A percentile compares a stretch with the other conserved stretches of the same genome.
phyloP scores from a whole-genome alignment of 805 yeast genomes.

The Pichia heedii region DNA sequence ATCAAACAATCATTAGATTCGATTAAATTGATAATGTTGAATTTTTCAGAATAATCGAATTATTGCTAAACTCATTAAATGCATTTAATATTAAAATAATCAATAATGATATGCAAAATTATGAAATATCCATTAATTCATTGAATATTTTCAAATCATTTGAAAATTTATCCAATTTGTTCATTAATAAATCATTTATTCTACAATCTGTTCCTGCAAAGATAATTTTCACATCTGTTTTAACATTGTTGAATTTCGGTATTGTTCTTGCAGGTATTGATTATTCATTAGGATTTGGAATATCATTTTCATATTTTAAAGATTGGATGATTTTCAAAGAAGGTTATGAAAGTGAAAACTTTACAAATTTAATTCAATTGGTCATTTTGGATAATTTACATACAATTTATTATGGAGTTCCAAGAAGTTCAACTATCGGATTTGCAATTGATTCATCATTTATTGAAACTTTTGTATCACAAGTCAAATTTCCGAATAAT shows the following conservation, averaged over 20 bases:
- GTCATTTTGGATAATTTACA: conserved; percentile 44
- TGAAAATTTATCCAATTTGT: conserved; percentile 28
- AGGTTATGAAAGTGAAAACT: conserved; percentile 15
- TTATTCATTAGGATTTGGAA: conserved; percentile 48
- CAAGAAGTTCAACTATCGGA: conserved; percentile 18
- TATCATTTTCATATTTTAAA: conserved; percentile 45
- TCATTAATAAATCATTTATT: conserved; percentile 28
- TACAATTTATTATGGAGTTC: conserved; percentile 41
- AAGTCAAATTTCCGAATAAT: conserved; percentile 6
- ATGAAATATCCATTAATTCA: conserved; percentile 18
- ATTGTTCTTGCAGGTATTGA: conserved; percentile 51
- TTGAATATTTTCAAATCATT: conserved; percentile 29
- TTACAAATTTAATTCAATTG: conserved; percentile 36
- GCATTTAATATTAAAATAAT: conserved; percentile 26
- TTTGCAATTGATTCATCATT: conserved; percentile 15
- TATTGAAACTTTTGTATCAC: conserved; percentile 11
- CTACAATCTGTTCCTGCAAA: conserved; percentile 21
- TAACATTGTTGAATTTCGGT: conserved; percentile 43
- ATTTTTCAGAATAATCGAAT: neutral
- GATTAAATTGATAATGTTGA: neutral
- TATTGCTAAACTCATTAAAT: neutral
- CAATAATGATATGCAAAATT: neutral
- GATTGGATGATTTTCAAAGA: conserved; percentile 44
- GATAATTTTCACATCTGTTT: conserved; percentile 29
- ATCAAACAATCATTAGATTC: conserved; percentile 20